Conservation (phyloP, 805 yeast genomes). For the Nakazawaea populi region DNA sequence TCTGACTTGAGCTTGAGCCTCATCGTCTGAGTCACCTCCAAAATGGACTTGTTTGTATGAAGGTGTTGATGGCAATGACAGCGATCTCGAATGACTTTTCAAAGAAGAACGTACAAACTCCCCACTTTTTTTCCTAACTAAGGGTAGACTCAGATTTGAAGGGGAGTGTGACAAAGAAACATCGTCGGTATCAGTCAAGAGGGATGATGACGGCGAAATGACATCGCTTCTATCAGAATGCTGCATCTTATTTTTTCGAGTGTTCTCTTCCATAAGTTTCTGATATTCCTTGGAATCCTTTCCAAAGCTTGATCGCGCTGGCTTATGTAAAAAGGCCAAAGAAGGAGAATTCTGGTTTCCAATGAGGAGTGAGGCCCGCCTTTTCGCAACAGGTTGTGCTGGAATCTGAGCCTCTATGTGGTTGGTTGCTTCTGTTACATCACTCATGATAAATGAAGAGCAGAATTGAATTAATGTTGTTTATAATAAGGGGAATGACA, state of each 20-base stretch:
- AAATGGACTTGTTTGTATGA: slow-evolving; percentile 77
- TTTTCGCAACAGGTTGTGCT: slow-evolving; percentile 1
- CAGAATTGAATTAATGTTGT: too few relatives aligned
- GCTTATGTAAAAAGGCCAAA: slow-evolving; percentile 24
- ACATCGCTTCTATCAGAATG: neutral
- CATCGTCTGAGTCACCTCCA: slow-evolving; percentile 57
- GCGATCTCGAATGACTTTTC: slow-evolving; percentile 25
- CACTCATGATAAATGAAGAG: neutral
- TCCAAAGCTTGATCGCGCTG: slow-evolving; percentile 22
- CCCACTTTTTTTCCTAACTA: slow-evolving; percentile 81
- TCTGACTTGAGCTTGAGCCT: slow-evolving; percentile 51
- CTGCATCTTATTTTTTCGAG: slow-evolving; percentile 11
- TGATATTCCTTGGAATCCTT: slow-evolving; percentile 16
- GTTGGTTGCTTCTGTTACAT: neutral
- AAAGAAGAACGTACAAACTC: slow-evolving; percentile 75
- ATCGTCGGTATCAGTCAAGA: neutral
- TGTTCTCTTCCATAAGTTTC: slow-evolving; percentile 24
- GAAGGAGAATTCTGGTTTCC: slow-evolving; percentile 14
- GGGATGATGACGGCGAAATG: slow-evolving; percentile 1
- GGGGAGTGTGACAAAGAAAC: neutral
- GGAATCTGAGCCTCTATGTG: neutral
- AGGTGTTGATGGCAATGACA: slow-evolving; percentile 49
- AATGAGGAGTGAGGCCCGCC: slow-evolving; percentile 7
- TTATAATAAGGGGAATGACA: too few relatives aligned
- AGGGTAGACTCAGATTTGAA: slow-evolving; percentile 17